Evolutionary conservation across 164 flowering plant species (phyloP), one percentile per base, ranked within the genome.

Genomic region (Vitis vinifera): DNA sequence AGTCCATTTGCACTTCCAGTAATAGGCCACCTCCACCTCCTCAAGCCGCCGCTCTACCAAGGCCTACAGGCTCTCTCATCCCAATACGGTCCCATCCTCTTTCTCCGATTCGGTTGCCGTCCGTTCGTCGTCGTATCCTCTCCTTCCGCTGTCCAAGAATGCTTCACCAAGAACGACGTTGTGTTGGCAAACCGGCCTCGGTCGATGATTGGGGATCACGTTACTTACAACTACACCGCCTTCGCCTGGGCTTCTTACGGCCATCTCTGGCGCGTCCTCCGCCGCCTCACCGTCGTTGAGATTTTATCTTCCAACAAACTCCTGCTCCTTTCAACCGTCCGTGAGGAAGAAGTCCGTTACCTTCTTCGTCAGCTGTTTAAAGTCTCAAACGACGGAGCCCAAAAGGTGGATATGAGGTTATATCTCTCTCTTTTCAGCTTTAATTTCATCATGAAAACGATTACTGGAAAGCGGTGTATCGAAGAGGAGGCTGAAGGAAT

Each of bases 171-270:
- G 15, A 70, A 82, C 60, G 85, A 82, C 55, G 44, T 68, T 30
- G 29, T 56, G 47, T 79, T 82, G 44, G 81, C 85, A 7, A 70
- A 75, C 66, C 79, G 85, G 8, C 81, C 82, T 15, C 56, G 59
- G 2, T 9, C 58, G 53, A 31, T 72, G 9, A 44, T 57, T 17
- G 68, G 57, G 49, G 11, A 52, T 7, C 17, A 16, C 2, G 8
- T 51, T 8, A 55, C 31, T 8, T 72, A 72, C 44, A 59, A 72
- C 60, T 47, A 23, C 47, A 48, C 60, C 37, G 44, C 61, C 37
- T 11, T 72, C 52, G 59, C 8, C 3, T 56, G 52, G 6, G 17
- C 75, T 4, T 69, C 75, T 0, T 72, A 72, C 29, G 75, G 75
- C 8, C 64, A 72, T 51, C 75, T 51, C 19, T 72, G 75, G 75